Conservation (phyloP, 371 early-diverging fungal genomes). For the Mucor saturninus region DNA sequence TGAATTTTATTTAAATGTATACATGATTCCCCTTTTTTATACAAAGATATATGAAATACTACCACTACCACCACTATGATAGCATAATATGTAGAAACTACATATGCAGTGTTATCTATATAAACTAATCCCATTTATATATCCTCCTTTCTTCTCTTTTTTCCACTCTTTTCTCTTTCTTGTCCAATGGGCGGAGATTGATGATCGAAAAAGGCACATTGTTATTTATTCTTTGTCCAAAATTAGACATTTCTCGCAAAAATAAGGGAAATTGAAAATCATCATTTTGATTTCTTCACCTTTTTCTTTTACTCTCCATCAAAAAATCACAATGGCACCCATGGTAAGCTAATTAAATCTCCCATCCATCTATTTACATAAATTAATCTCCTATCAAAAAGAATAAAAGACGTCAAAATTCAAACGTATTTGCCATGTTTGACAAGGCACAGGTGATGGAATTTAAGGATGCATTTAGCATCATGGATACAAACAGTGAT, state of each 20-base stretch:
- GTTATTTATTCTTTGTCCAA: conserved; percentile 13
- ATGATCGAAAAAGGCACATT: conserved; percentile 15
- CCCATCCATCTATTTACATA: background rate
- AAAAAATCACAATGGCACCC: conserved; percentile 19
- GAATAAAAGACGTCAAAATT: conserved; percentile 85
- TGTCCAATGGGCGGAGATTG: conserved; percentile 10
- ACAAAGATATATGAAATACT: background rate
- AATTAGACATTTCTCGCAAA: conserved; percentile 4
- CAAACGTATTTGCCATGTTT: conserved; percentile 99
- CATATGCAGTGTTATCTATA: background rate
- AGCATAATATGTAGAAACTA: background rate
- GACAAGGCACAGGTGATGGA: conserved; percentile 96
- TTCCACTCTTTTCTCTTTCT: background rate
- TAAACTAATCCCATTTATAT: background rate
- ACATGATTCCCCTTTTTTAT: background rate
- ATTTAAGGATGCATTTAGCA: conserved; percentile 94
- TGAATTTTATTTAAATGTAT: background rate
- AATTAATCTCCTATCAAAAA: conserved; percentile 6
- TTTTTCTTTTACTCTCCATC: background rate
- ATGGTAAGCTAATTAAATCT: conserved; percentile 20
- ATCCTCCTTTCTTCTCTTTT: background rate
- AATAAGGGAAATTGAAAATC: conserved; percentile 10
- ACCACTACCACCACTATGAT: conserved; percentile 3
- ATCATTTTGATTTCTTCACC: background rate
- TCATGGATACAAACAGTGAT: conserved; percentile 92